Evolutionary conservation across 1,284 basidiomycete genomes (phyloP), one percentile per base, ranked within the genome.

Genomic region (Phylloporus sp.): DNA sequence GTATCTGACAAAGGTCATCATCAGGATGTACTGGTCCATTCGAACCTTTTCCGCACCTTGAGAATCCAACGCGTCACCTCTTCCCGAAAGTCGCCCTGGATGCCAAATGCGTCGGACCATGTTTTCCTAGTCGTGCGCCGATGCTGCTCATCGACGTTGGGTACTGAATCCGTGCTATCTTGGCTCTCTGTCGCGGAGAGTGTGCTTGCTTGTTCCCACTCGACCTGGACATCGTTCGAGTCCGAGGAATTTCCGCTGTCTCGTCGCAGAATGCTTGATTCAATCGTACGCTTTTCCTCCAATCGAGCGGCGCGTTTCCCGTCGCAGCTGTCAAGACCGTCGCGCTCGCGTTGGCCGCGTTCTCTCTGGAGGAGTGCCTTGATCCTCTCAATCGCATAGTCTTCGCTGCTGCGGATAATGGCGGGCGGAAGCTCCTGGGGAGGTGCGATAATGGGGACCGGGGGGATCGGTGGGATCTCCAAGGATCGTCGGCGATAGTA

Each of bases 401-500:
- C 82, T 63, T 86, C 85, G 1, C 65, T 60, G 17, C 78, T 82
- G 23, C 80, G 70, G 2, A 85, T 81, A 0, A 81, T 2, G 0
- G 60, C 55, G 19, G 32, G 81, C 72, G 4, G 77, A 73, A 66
- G 80, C 70, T 69, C 71, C 2, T 71, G 56, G 0, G 88, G 86
- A 4, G 88, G 88, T 0, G 86, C 86, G n/a, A 89, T 84, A 66
- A 88, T 81, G 0, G 88, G 87, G 0, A 89, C 81, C 0, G 71
- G 60, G 5, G 76, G 69, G 3, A 77, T 78, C n/a, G 15, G 4
- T 1, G 65, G 63, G 1, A 59, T 12, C 3, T 53, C 52, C 32
- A 41, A 23, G 23, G 76, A 70, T 57, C 66, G 61, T 3, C 17
- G 66, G 8, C 43, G 61, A 17, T 71, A 63, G 10, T 71, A 11